Percentiles rank a stretch among this genome's conserved stretches.
phyloP scores from a whole-genome alignment of 768 basidiomycete species.

The Pisolithus sp. region DNA sequence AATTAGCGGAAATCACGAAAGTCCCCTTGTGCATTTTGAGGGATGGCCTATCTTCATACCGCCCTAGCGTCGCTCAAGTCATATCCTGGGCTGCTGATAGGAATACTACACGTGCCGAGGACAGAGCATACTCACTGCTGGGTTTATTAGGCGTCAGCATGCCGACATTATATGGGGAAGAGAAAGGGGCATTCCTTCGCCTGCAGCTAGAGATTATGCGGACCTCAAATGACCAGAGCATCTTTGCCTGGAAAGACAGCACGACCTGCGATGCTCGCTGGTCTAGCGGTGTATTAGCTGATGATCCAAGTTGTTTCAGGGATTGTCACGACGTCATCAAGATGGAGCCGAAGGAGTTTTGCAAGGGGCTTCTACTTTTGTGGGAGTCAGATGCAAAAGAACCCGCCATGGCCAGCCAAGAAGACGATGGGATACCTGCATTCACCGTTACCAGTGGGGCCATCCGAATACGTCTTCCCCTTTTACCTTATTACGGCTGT shows the following conservation, averaged over 20 bases:
- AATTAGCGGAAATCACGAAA: neutral
- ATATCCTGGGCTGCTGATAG: conserved; percentile 16
- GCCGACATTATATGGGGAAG: conserved; percentile 13
- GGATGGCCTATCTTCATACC: neutral
- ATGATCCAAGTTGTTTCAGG: neutral
- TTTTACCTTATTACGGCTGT: neutral
- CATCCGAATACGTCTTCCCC: neutral
- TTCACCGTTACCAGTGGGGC: neutral
- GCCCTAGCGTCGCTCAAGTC: conserved; percentile 3
- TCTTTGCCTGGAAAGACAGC: conserved; percentile 3
- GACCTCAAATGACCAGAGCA: neutral
- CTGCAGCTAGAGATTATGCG: conserved; percentile 2
- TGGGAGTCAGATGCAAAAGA: neutral
- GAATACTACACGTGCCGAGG: conserved; percentile 11
- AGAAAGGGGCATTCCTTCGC: neutral
- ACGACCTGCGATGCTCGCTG: neutral
- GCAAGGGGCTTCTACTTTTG: neutral
- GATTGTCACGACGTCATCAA: neutral
- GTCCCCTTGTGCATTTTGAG: conserved; percentile 2
- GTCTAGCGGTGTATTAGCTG: neutral
- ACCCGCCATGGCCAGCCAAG: neutral
- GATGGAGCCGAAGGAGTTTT: neutral
- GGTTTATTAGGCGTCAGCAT: conserved; percentile 9
- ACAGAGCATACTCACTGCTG: conserved; percentile 13
- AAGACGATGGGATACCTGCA: neutral